A percentile compares a stretch with the other conserved stretches of the same genome.
These are phyloP conservation scores for Didymellaceae sp. DNA, from an alignment of 2,329 filamentous ascomycete species.

Conservation along the genomic window DNA sequence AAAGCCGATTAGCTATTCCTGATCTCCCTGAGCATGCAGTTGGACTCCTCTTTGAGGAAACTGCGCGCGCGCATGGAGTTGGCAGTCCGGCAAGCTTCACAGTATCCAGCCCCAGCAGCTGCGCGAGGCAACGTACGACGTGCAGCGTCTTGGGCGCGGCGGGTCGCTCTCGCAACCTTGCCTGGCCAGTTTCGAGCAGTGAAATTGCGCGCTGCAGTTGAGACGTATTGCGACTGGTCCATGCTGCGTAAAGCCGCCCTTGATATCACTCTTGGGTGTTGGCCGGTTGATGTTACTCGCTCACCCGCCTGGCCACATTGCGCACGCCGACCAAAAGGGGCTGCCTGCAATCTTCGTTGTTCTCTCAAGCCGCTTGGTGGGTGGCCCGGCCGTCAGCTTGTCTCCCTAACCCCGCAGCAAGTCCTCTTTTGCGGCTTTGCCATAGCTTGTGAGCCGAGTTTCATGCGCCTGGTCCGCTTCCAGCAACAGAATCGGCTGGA, in stretches of 20 bases:
- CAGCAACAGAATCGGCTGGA: constrained; percentile 11
- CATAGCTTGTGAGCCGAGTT: constrained; percentile 12
- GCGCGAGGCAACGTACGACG: constrained; percentile 8
- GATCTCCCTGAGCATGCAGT: not conserved
- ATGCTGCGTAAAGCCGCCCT: constrained; percentile 16
- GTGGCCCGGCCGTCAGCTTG: constrained; percentile 16
- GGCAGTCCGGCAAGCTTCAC: no score
- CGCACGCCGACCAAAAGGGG: constrained; percentile 15
- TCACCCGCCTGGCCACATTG: constrained; percentile 8
- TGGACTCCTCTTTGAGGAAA: not conserved
- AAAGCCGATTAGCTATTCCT: constrained; percentile 1
- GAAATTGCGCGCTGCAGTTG: constrained; percentile 15
- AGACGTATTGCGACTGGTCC: constrained; percentile 15
- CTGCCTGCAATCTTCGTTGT: constrained; percentile 15
- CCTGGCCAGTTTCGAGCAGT: constrained; percentile 13
- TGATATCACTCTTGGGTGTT: constrained; percentile 14
- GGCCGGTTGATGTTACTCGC: constrained; percentile 15
- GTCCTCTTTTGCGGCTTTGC: constrained; percentile 13
- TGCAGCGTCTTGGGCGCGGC: constrained; percentile 12
- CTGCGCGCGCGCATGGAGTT: no score
- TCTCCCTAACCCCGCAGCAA: constrained; percentile 18
- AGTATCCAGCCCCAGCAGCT: no score
- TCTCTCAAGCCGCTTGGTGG: constrained; percentile 13
- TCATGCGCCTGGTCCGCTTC: constrained; percentile 15
- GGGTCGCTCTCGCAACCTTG: constrained; percentile 13